Evolutionary conservation across 768 basidiomycete species (phyloP).

Genomic region (Tylopilus sp.): DNA sequence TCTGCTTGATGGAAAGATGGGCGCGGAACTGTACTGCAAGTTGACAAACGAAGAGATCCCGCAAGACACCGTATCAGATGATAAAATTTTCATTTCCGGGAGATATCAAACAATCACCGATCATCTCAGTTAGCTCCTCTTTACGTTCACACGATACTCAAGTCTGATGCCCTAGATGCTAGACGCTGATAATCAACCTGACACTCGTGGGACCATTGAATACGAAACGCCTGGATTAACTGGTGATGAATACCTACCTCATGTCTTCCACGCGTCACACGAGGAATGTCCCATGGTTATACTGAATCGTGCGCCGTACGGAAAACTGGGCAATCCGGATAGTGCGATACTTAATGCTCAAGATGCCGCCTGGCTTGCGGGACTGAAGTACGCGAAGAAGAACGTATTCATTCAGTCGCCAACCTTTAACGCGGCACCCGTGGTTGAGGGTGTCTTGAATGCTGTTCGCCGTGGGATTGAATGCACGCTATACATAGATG

Average conservation of each 20-base stretch:
- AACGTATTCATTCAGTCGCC: constrained; percentile 75
- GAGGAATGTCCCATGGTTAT: constrained; percentile 61
- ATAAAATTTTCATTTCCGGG: constrained; percentile 28
- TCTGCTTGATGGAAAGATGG: constrained; percentile 26
- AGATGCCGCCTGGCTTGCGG: constrained; percentile 66
- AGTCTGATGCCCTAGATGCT: constrained; percentile 10
- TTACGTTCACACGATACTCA: background rate
- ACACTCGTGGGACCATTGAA: constrained; percentile 31
- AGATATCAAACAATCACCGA: constrained; percentile 37
- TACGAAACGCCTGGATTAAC: constrained; percentile 23
- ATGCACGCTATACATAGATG: constrained; percentile 57
- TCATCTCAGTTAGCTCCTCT: constrained; percentile 35
- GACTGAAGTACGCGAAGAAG: constrained; percentile 53
- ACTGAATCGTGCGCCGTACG: constrained; percentile 60
- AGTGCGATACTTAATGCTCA: constrained; percentile 52
- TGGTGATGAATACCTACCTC: constrained; percentile 56
- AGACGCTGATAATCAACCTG: constrained; percentile 36
- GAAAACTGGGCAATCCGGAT: constrained; percentile 43
- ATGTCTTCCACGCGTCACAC: constrained; percentile 57
- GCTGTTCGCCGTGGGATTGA: constrained; percentile 60
- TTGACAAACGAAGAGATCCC: constrained; percentile 13
- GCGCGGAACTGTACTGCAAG: constrained; percentile 25
- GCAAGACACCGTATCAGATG: constrained; percentile 5
- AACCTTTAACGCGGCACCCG: constrained; percentile 64
- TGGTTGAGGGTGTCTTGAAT: constrained; percentile 54